A percentile compares a stretch with the other conserved stretches of the same genome.
These are phyloP conservation scores for Mycosphaerella sp. DNA, from an alignment of 2,329 filamentous ascomycete genomes.

Conservation along the genomic window DNA sequence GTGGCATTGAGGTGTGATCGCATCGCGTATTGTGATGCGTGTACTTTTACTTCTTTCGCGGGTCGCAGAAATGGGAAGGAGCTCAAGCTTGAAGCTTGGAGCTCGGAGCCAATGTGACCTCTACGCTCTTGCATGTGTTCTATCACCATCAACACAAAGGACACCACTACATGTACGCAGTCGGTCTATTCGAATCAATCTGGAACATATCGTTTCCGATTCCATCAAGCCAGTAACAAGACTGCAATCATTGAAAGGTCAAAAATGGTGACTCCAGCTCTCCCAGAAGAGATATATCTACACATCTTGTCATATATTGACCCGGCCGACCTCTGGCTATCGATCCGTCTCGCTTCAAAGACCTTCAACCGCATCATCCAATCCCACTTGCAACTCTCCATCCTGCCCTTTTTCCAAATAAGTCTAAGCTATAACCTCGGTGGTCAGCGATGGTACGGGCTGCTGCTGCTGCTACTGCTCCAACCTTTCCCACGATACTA, in stretches of 20 bases:
- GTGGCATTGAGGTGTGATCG: constrained; percentile 2
- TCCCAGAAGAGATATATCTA: constrained; percentile 25
- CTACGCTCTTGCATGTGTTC: too few species aligned
- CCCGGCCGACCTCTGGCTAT: constrained; percentile 22
- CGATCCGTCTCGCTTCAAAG: constrained; percentile 12
- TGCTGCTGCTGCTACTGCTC: too few species aligned
- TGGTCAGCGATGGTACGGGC: constrained; percentile 23
- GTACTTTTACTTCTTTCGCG: not conserved
- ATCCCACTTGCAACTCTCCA: constrained; percentile 9
- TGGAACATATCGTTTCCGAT: too few species aligned
- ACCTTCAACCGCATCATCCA: constrained; percentile 17
- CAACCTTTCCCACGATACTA: not conserved
- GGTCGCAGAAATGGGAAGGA: constrained; percentile 9
- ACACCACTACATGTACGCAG: not conserved
- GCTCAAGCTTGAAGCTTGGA: constrained; percentile 5
- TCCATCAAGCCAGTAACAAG: too few species aligned
- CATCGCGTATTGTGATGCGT: constrained; percentile 9
- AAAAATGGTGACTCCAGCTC: not conserved
- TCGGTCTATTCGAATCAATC: too few species aligned
- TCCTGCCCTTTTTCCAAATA: constrained; percentile 18
- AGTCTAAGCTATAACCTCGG: constrained; percentile 19
- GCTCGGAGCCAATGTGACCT: constrained; percentile 1
- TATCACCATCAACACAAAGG: too few species aligned
- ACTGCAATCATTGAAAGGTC: not conserved
- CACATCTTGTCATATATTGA: constrained; percentile 20